A percentile compares a stretch with the other conserved stretches of the same genome.
These are phyloP conservation scores for Suhomyces tanzawaensis DNA, from an alignment of 805 yeast genomes.

Conservation along the genomic window DNA sequence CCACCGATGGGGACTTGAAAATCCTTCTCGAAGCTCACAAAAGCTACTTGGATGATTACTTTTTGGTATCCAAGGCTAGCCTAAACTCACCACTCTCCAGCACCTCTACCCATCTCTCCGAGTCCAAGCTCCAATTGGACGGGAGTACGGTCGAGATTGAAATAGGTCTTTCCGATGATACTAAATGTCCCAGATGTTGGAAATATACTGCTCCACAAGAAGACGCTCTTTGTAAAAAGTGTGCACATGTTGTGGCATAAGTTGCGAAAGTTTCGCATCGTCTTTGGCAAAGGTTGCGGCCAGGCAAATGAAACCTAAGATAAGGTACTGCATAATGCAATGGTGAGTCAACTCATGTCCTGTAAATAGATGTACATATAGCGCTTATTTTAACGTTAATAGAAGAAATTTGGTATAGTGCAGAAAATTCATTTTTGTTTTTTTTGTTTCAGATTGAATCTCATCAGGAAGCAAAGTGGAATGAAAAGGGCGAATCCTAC, in stretches of 20 bases:
- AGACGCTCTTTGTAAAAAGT: conserved; percentile 63
- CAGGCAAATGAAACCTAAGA: no score
- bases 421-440: no score
- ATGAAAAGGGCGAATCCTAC: no score
- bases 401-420: no score
- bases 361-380: no score
- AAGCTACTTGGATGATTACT: conserved; percentile 38
- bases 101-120: conserved; percentile 15
- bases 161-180: conserved; percentile 44
- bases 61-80: conserved; percentile 63
- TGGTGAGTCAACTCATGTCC: background rate
- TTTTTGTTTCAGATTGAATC: no score
- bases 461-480: no score
- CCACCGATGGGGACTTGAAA: conserved; percentile 7
- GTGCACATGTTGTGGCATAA: conserved; percentile 51
- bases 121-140: conserved; percentile 11
- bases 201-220: conserved; percentile 55
- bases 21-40: conserved; percentile 14
- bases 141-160: conserved; percentile 24
- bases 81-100: background rate
- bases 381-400: no score
- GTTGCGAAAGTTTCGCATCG: no score
- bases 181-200: conserved; percentile 96
- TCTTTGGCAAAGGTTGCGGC: no score
- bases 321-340: no score